These are phyloP conservation scores for Rhizopogon vesiculosus DNA, from an alignment of 768 basidiomycete genomes.

Conservation along the genomic window DNA sequence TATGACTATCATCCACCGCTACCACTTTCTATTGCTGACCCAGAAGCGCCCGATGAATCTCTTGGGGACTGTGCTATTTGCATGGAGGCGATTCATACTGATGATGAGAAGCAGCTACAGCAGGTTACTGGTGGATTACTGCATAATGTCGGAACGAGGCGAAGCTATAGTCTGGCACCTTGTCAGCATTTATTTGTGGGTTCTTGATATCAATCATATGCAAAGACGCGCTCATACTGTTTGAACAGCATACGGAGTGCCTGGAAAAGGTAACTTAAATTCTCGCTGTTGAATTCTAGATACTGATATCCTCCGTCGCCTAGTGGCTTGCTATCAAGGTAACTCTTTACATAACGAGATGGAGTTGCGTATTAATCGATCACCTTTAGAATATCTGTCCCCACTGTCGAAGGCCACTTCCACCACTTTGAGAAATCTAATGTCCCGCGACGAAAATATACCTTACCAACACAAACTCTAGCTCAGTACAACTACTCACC, in stretches of 20 bases:
- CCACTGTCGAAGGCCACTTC: constrained; percentile 81
- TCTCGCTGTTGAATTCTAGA: neutral
- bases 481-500: neutral
- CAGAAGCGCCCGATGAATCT: constrained; percentile 71
- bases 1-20: constrained; percentile 88
- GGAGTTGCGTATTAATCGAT: neutral
- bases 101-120: constrained; percentile 34
- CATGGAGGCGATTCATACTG: constrained; percentile 77
- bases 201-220: constrained; percentile 1
- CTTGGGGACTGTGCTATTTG: constrained; percentile 90
- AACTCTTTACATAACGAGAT: neutral
- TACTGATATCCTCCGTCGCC: constrained; percentile 7
- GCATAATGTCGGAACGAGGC: constrained; percentile 36
- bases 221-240: neutral
- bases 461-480: neutral
- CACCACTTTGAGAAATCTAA: constrained; percentile 52
- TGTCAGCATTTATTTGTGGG: constrained; percentile 87
- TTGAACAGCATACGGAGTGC: constrained; percentile 74
- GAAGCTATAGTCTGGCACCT: constrained; percentile 80
- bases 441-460: neutral
- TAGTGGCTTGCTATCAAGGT: constrained; percentile 80
- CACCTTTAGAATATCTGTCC: constrained; percentile 76
- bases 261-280: constrained; percentile 59
- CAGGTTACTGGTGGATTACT: constrained; percentile 34
- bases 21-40: constrained; percentile 50